Base-by-base conservation (phyloP, 257 asterid genomes). In the Orobanche coerulescens region DNA sequence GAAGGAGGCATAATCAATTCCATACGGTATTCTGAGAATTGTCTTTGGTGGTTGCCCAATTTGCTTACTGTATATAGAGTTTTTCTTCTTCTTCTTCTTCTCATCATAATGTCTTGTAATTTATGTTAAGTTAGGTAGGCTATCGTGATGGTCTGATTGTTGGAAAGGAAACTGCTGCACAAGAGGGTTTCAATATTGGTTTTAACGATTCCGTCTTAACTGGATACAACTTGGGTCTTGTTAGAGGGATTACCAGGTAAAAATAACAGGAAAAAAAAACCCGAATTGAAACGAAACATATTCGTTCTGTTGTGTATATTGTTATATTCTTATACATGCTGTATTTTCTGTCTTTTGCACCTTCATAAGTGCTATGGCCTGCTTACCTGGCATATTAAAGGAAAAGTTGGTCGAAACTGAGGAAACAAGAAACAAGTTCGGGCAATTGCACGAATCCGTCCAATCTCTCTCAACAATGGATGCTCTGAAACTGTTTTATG, bases 71-170 rank as follows among this genome's bases (percentile, higher is more conserved):
- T 50, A 4, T 49, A n/a, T n/a, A n/a, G n/a, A 56, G 39, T 36
- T 30, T 54, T 49, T 66, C 33, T 44, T 24, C 30, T 18, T 47
- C 19, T 30, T 18, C 10, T 19, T 1, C 39, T n/a, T 66, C 14
- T 46, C 58, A 47, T 39, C 52, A n/a, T n/a, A n/a, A n/a, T n/a
- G 12, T 31, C 36, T n/a, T 49, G n/a, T n/a, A 5, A 23, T 67
- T 74, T 75, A 43, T 64, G 67, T 59, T 50, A 28, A 71, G 53
- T 59, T 47, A 90, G 97, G 69, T 85, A 18, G 97, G 97, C 71
- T 92, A 88, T 73, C 96, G 98, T 23, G 98, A 92, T 51, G 98
- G 98, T 67, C 66, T 88, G 52, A 69, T 86, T 33, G 89, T 87
- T 57, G 98, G 94, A 66, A 82, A 88, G 71, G 95, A 92, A 68